Conservation (phyloP, 2,329 filamentous ascomycete species). For the Corynespora cassiicola region DNA sequence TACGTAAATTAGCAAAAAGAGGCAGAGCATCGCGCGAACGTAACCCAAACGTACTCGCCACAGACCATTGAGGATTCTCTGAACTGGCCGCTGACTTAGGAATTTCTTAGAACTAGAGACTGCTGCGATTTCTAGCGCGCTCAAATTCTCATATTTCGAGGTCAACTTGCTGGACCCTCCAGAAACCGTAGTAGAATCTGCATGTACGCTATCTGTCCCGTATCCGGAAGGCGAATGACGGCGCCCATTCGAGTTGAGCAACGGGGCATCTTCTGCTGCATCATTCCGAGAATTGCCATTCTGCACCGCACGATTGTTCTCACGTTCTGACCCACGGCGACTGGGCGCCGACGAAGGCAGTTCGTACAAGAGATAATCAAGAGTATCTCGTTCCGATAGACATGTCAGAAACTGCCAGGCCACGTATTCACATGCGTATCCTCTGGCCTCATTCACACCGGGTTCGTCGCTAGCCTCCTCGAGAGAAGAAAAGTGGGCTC, state of each 20-base stretch:
- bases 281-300: slow-evolving; percentile 13
- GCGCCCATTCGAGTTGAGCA: too few relatives aligned
- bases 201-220: slow-evolving; percentile 26
- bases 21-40: too few relatives aligned
- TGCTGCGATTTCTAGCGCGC: slow-evolving; percentile 85
- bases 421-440: slow-evolving; percentile 79
- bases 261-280: too few relatives aligned
- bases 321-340: too few relatives aligned
- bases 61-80: slow-evolving; percentile 82
- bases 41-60: slow-evolving; percentile 57
- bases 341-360: slow-evolving; percentile 59
- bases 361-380: slow-evolving; percentile 77
- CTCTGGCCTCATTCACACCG: slow-evolving; percentile 71
- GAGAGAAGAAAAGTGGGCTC: slow-evolving; percentile 73
- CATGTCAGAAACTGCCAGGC: slow-evolving; percentile 79
- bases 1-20: slow-evolving; percentile 42
- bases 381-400: slow-evolving; percentile 74
- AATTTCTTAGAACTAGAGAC: slow-evolving; percentile 85
- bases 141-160: slow-evolving; percentile 77
- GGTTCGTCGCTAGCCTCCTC: slow-evolving; percentile 65
- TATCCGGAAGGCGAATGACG: slow-evolving; percentile 29
- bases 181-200: slow-evolving; percentile 28
- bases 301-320: slow-evolving; percentile 7
- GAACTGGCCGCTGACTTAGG: slow-evolving; percentile 78
- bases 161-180: slow-evolving; percentile 67